These are phyloP conservation scores for Cucumis sativus DNA, from an alignment of 306 rosid genomes.

Conservation along the genomic window DNA sequence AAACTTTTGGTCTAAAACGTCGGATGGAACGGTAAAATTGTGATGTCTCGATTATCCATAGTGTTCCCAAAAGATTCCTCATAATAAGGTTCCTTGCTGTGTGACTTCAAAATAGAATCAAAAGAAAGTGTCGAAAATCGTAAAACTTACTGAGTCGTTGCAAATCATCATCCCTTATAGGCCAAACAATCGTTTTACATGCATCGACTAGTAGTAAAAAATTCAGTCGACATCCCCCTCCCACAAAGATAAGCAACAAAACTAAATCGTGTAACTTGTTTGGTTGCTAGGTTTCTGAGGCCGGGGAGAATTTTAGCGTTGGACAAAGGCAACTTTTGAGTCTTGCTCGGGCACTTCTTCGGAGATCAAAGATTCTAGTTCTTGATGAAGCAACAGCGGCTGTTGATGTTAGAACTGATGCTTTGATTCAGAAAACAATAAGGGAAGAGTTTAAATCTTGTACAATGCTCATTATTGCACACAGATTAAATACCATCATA, in stretches of 20 bases:
- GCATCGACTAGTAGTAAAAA: background rate
- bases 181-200: background rate
- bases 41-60: background rate
- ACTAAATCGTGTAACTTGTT: background rate
- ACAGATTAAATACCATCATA: constrained; percentile 77
- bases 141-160: background rate
- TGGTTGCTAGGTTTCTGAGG: constrained; percentile 60
- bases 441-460: constrained; percentile 71
- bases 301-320: constrained; percentile 85
- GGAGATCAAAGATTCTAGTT: constrained; percentile 76
- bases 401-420: constrained; percentile 89
- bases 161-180: background rate
- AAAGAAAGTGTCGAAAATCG: background rate
- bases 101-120: background rate
- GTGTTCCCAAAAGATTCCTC: background rate
- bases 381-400: constrained; percentile 96
- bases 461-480: constrained; percentile 90
- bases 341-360: constrained; percentile 75
- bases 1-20: background rate
- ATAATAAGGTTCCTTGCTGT: background rate
- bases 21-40: background rate
- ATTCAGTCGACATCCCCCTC: background rate
- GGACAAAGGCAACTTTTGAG: constrained; percentile 90
- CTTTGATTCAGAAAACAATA: constrained; percentile 85
- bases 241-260: background rate